Conservation (phyloP, 2,329 filamentous ascomycete genomes). For the Xylariaceae sp. region DNA sequence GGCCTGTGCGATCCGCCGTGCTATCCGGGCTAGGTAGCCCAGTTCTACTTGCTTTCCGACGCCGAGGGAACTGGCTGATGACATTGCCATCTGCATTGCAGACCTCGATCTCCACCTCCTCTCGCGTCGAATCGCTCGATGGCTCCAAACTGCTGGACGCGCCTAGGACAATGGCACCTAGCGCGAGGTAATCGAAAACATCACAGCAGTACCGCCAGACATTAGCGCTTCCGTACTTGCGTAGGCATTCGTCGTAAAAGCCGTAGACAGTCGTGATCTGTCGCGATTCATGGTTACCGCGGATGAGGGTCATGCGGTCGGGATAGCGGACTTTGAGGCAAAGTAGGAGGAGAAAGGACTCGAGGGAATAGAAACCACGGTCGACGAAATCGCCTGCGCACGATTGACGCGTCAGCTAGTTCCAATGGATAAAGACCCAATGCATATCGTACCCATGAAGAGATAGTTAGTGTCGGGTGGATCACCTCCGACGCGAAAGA, state of each 20-base stretch:
- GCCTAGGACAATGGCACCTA: constrained; percentile 86
- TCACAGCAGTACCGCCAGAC: constrained; percentile 98
- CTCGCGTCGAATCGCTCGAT: constrained; percentile 41
- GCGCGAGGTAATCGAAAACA: constrained; percentile 92
- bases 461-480: constrained; percentile 95
- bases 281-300: constrained; percentile 91
- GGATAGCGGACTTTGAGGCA: constrained; percentile 97
- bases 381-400: constrained; percentile 85
- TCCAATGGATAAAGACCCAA: not conserved
- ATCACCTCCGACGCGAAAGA: constrained; percentile 88
- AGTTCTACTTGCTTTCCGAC: constrained; percentile 24
- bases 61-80: constrained; percentile 62
- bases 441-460: constrained; percentile 71
- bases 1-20: constrained; percentile 54
- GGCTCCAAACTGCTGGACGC: constrained; percentile 61
- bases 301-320: constrained; percentile 91
- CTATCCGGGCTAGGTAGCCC: constrained; percentile 32
- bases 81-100: constrained; percentile 78
- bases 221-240: constrained; percentile 94
- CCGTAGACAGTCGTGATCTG: constrained; percentile 98
- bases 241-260: constrained; percentile 94
- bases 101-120: constrained; percentile 84
- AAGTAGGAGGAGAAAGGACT: constrained; percentile 91
- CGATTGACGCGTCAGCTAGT: constrained; percentile 18
- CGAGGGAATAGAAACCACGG: constrained; percentile 94